Conservation (phyloP, 768 basidiomycete genomes). For the Boletus tomentosulus region DNA sequence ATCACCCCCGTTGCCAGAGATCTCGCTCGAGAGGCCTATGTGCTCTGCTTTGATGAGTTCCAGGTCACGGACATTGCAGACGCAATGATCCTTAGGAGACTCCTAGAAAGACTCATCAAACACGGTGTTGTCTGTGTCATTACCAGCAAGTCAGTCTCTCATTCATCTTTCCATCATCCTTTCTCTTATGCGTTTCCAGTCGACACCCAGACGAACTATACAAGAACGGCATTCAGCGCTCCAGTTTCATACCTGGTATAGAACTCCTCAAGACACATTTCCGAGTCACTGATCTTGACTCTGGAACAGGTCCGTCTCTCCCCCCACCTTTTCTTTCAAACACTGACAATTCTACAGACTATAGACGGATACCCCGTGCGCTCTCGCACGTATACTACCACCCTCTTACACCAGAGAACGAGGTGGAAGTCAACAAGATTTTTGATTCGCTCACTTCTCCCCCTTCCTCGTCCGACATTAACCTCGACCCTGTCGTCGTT, state of each 20-base stretch:
- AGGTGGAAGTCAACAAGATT: conserved; percentile 74
- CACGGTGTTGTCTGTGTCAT: conserved; percentile 92
- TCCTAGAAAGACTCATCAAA: conserved; percentile 81
- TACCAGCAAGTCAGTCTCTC: conserved; percentile 83
- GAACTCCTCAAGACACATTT: conserved; percentile 87
- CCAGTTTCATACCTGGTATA: conserved; percentile 92
- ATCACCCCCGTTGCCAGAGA: conserved; percentile 85
- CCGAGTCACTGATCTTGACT: conserved; percentile 88
- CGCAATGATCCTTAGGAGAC: conserved; percentile 92
- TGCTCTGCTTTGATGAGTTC: conserved; percentile 97
- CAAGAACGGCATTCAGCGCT: conserved; percentile 96
- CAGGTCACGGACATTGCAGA: conserved; percentile 98
- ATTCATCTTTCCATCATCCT: neutral
- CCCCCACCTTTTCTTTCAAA: neutral
- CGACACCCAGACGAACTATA: conserved; percentile 97
- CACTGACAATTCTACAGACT: conserved; percentile 52
- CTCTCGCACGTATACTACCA: conserved; percentile 93
- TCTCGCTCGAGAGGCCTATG: conserved; percentile 75
- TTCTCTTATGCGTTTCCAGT: conserved; percentile 38
- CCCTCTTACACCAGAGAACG: conserved; percentile 65
- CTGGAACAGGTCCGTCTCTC: conserved; percentile 68
- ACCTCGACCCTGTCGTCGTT: conserved; percentile 47
- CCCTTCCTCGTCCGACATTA: conserved; percentile 33
- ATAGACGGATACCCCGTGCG: conserved; percentile 88
- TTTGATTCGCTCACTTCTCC: conserved; percentile 65